phyloP scores from a whole-genome alignment of 148 eudicot species.

The Hydrangea macrophylla region DNA sequence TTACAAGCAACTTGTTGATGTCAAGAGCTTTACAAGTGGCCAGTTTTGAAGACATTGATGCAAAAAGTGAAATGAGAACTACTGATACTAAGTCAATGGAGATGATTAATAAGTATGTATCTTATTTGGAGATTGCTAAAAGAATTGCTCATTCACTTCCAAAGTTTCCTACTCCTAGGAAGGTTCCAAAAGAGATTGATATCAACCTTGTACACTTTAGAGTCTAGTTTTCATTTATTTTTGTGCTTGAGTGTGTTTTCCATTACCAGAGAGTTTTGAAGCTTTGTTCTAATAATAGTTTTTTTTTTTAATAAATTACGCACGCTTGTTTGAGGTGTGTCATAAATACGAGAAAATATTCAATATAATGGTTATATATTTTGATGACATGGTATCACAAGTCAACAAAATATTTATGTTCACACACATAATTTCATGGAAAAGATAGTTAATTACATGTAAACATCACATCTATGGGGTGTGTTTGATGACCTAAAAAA shows the following conservation, averaged over 20 bases:
- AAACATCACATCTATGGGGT: no score
- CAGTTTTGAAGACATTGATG: neutral
- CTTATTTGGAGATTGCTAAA: slow-evolving; percentile 26
- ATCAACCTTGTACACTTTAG: slow-evolving; percentile 12
- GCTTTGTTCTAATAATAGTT: neutral
- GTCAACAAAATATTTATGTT: no score
- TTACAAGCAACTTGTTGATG: neutral
- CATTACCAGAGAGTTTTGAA: no score
- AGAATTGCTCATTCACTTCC: slow-evolving; percentile 24
- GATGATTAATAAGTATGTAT: neutral
- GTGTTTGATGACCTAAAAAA: no score
- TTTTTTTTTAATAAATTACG: no score
- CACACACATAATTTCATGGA: no score
- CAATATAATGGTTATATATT: no score
- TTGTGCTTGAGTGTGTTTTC: neutral
- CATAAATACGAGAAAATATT: no score
- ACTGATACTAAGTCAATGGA: neutral
- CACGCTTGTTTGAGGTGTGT: no score
- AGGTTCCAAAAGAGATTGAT: slow-evolving; percentile 23
- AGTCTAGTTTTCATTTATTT: neutral
- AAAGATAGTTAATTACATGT: no score
- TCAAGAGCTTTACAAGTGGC: slow-evolving; percentile 11
- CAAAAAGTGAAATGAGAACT: neutral
- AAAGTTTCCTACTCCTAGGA: slow-evolving; percentile 6
- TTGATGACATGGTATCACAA: no score